Base-by-base conservation (phyloP, 75 land plant genomes). In the Larix kaempferi region DNA sequence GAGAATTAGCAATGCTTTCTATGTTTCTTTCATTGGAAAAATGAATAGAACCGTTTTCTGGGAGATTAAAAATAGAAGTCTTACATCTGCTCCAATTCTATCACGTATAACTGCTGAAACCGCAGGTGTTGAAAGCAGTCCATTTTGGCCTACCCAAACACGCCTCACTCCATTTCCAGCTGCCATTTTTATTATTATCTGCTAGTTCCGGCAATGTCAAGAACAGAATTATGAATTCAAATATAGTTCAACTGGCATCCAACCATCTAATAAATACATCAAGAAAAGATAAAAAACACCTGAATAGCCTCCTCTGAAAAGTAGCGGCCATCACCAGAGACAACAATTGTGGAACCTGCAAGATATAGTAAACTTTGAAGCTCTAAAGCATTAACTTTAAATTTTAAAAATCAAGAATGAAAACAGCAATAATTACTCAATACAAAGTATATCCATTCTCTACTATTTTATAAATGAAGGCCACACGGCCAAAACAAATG, bases 291-390 rank as follows among this genome's bases (percentile, higher is more conserved):
- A 35, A 61, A 23, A 61, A 29, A 26, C 66, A 97, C 99, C 95
- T 97, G 99, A 88, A 97, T 89, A 57, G 99, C 99, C 63, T 97
- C 98, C 78, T 89, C 84, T 56, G 99, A 97, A 78, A 81, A 97
- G 80, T 97, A 97, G 26, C 98, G 90, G 6, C 95, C 99, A 92
- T 98, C 99, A 72, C 98, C 99, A 86, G 98, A 98, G 61, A 98
- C 99, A 80, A 98, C 98, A 78, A 95, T 84, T 52, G 91, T 95
- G 39, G 88, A 85, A 62, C 99, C 99, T 95, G 80, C 55, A 80
- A 27, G 57, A 56, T 16, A 5, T 56, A 49, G 11, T 49, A 10
- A 49, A 49, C 6, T 44, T 6, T 44, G 11, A 49, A 49, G 54
- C 2, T 49, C 54, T 49, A 11, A 49, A 49, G 54, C 54, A 49